Conservation (phyloP, 177 flowering plant genomes). For the Vitis hybrid region DNA sequence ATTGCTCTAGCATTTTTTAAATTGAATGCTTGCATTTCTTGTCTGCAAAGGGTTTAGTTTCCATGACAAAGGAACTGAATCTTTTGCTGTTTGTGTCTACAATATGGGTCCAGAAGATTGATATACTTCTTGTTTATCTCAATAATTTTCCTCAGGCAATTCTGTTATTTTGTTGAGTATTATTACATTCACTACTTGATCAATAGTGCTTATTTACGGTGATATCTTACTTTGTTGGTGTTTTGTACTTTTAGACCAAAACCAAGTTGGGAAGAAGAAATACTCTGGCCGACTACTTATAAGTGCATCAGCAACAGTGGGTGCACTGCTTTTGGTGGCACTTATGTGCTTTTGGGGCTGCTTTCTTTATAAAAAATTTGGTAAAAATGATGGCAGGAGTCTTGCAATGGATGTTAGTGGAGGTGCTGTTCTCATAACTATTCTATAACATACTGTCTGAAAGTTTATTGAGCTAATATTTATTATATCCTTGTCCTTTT, state of each 20-base stretch:
- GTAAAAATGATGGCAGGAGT: slow-evolving; percentile 63
- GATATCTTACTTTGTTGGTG: neutral
- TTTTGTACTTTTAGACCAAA: slow-evolving; percentile 28
- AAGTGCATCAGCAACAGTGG: slow-evolving; percentile 97
- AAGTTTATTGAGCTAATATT: neutral
- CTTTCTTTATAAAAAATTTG: slow-evolving; percentile 85
- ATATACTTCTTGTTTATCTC: neutral
- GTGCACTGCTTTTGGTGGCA: slow-evolving; percentile 92
- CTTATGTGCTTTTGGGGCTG: slow-evolving; percentile 99
- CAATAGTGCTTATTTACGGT: neutral
- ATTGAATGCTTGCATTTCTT: neutral
- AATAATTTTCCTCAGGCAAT: no score
- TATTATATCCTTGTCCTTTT: neutral
- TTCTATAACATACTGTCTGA: neutral
- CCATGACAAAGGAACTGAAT: neutral
- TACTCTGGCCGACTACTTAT: slow-evolving; percentile 70
- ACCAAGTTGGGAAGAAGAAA: slow-evolving; percentile 49
- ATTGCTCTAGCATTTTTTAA: neutral
- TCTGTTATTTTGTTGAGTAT: neutral
- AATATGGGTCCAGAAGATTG: neutral
- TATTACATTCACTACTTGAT: neutral
- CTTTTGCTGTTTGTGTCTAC: neutral
- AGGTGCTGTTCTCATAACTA: slow-evolving; percentile 42
- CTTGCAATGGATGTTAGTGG: slow-evolving; percentile 83
- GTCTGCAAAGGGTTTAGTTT: neutral